These are phyloP conservation scores for Fusarium sp. DNA, from an alignment of 2,329 filamentous ascomycete species.

Conservation along the genomic window DNA sequence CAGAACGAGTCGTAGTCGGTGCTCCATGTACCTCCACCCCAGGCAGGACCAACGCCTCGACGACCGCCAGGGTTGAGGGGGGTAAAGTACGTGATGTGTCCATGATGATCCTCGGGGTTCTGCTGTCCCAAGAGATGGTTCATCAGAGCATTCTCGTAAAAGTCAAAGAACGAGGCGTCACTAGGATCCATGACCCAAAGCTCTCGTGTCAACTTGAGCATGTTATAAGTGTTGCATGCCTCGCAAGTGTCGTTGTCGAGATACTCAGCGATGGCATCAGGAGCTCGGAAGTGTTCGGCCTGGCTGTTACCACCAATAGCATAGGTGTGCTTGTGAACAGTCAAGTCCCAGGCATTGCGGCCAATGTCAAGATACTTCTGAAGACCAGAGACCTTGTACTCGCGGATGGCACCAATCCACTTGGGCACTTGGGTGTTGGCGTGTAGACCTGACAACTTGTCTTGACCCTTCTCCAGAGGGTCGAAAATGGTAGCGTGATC, in stretches of 20 bases:
- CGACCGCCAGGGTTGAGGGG: constrained; percentile 60
- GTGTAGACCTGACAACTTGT: constrained; percentile 60
- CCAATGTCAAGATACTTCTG: constrained; percentile 61
- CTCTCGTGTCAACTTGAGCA: constrained; percentile 66
- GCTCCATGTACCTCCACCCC: constrained; percentile 66
- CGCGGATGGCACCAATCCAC: constrained; percentile 62
- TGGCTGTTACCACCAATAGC: constrained; percentile 67
- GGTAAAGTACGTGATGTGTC: constrained; percentile 66
- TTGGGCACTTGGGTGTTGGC: constrained; percentile 67
- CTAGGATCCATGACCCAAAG: constrained; percentile 59
- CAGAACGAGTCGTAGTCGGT: constrained; percentile 66
- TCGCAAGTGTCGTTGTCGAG: constrained; percentile 62
- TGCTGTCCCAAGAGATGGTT: constrained; percentile 65
- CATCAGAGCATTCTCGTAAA: constrained; percentile 62
- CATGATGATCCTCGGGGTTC: constrained; percentile 56
- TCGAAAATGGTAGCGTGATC: constrained; percentile 62
- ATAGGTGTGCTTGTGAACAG: constrained; percentile 60
- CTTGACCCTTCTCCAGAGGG: constrained; percentile 58
- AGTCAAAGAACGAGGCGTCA: constrained; percentile 61
- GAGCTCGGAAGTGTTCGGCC: constrained; percentile 62
- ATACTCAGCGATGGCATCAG: constrained; percentile 59
- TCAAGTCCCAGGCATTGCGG: constrained; percentile 61
- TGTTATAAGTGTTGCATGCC: constrained; percentile 67
- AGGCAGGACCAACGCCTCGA: constrained; percentile 63
- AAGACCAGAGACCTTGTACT: constrained; percentile 62